A percentile compares a stretch with the other conserved stretches of the same genome.
phyloP scores from a whole-genome alignment of 352 stramenopile genomes.

The Globisporangium ultimum region DNA sequence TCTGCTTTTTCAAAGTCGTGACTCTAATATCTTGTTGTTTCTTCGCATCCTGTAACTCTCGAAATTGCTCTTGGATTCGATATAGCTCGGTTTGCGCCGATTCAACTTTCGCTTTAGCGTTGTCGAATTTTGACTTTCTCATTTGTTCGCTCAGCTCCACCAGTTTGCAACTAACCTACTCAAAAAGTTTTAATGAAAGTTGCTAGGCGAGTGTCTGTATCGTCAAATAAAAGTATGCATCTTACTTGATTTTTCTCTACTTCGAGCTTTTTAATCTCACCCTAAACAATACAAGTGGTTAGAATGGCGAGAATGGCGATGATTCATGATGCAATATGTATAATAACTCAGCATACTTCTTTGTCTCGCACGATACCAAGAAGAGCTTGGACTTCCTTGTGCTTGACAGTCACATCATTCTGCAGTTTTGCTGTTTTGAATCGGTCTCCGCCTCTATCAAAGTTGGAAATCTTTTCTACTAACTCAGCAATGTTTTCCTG shows the following conservation, averaged over 20 bases:
- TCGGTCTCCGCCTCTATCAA: constrained; percentile 6
- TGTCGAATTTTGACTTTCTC: neutral
- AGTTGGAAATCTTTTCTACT: constrained; percentile 19
- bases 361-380: constrained; percentile 7
- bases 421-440: constrained; percentile 9
- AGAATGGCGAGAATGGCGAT: neutral
- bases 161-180: neutral
- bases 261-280: constrained; percentile 2
- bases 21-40: neutral
- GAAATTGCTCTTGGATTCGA: neutral
- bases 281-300: neutral
- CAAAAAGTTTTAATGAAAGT: no score
- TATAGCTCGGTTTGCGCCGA: constrained; percentile 2
- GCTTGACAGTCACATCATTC: constrained; percentile 8
- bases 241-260: constrained; percentile 7
- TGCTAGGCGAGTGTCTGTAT: no score
- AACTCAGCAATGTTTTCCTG: constrained; percentile 31
- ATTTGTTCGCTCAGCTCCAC: constrained; percentile 1
- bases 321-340: no score
- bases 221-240: no score
- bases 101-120: neutral
- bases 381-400: constrained; percentile 6
- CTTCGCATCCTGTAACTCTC: neutral
- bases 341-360: constrained; percentile 6
- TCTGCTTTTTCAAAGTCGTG: neutral